Evolutionary conservation across 352 stramenopile species (phyloP), one percentile per base, ranked within the genome.

Genomic region (Saprolegnia diclina): DNA sequence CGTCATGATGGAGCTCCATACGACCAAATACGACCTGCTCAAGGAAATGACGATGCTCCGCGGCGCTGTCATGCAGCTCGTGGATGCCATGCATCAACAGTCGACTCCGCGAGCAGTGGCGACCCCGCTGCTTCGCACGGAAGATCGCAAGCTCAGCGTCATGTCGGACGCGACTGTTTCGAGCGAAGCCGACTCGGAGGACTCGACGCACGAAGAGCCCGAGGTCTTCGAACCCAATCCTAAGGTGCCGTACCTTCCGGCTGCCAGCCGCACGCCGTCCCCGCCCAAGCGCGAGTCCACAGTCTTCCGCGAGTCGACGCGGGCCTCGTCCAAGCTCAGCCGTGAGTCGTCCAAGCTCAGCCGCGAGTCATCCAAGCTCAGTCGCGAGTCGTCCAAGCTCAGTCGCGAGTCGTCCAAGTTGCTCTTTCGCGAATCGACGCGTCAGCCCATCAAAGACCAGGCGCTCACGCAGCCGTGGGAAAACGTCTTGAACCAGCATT

Each of bases 41-140:
- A 94, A 94, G 71, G 86, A 94, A 67, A 72, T 94, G 22, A 77
- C 82, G 50, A 75, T 92, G 76, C 82, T 94, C 54, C 88, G 90
- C 45, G 83, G 86, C 32, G 79, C 81, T n/a, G 84, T 94, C 71
- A 65, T 80, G 35, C 78, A 89, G 67, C 75, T 94, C 14, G 56
- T 53, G 21, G 37, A 56, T 18, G 24, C 54, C 10, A 26, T 62
- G 21, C 13, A 62, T 24, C n/a, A 57, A 16, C 50, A 24, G 13
- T n/a, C n/a, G n/a, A n/a, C n/a, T n/a, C 50, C 50, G 26, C 21
- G 19, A 5, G 18, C 14, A 37, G n/a, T 19, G 29, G 50, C 80
- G 24, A 73, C 75, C 4, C 29, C 29, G 29, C 73, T 77, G 26
- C 63, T 81, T 35, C 72, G 81, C 26, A 64, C 56, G 32, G 67